phyloP scores from a whole-genome alignment of 2,329 filamentous ascomycete species.

The Fusarium armeniacum region DNA sequence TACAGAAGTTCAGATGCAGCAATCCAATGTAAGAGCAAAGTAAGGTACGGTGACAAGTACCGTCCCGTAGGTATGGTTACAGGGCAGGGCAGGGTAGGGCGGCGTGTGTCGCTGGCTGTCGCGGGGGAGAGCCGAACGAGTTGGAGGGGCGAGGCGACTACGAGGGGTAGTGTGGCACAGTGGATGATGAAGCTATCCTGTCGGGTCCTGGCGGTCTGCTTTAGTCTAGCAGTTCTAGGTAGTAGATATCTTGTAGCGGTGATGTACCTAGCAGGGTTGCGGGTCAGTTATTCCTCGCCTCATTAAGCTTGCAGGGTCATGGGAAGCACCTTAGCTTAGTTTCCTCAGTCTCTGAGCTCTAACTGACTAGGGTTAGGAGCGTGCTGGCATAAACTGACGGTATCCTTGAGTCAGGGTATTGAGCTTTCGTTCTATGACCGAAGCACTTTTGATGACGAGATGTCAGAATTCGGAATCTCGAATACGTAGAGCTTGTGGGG shows the following conservation, averaged over 20 bases:
- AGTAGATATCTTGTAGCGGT: neutral
- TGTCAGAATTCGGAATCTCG: slow-evolving; percentile 9
- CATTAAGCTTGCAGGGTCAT: slow-evolving; percentile 26
- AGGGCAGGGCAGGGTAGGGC: slow-evolving; percentile 33
- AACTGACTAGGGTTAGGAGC: slow-evolving; percentile 14
- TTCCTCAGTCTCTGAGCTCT: slow-evolving; percentile 12
- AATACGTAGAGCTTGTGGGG: slow-evolving; percentile 33
- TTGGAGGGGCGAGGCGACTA: slow-evolving; percentile 23
- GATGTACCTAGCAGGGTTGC: slow-evolving; percentile 10
- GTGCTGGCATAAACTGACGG: slow-evolving; percentile 4
- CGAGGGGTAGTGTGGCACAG: slow-evolving; percentile 14
- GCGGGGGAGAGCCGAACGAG: slow-evolving; percentile 19
- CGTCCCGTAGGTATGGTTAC: slow-evolving; percentile 23
- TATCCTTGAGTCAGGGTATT: slow-evolving; percentile 17
- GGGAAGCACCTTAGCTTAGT: slow-evolving; percentile 23
- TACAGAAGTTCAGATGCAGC: slow-evolving; percentile 12
- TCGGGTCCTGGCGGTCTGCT: slow-evolving; percentile 7
- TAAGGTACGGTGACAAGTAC: slow-evolving; percentile 25
- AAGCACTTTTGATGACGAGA: slow-evolving; percentile 24
- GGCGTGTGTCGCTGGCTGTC: slow-evolving; percentile 3
- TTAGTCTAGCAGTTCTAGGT: neutral
- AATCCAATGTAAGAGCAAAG: slow-evolving; percentile 21
- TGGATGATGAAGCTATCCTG: slow-evolving; percentile 15
- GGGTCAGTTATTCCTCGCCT: slow-evolving; percentile 13
- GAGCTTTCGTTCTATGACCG: slow-evolving; percentile 27